Conservation (phyloP, 2,329 filamentous ascomycete genomes). For the Botrytis aclada region DNA sequence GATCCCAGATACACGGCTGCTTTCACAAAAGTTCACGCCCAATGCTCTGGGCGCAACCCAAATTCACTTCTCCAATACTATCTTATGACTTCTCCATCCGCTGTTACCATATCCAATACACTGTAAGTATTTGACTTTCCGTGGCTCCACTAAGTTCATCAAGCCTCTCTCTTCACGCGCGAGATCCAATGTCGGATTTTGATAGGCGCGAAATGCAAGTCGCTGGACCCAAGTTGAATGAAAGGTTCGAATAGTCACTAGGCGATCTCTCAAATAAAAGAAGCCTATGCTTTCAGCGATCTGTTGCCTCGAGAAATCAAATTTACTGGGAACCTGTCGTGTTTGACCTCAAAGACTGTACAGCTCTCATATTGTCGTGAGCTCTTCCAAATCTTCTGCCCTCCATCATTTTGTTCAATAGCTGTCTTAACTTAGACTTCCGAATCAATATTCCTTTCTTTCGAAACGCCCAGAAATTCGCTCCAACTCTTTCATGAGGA, state of each 20-base stretch:
- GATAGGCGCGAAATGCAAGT: neutral
- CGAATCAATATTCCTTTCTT: neutral
- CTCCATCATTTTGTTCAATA: neutral
- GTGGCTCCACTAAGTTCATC: neutral
- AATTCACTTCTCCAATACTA: neutral
- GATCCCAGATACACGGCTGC: neutral
- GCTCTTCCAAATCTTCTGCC: neutral
- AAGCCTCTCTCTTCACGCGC: neutral
- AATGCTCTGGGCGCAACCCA: neutral
- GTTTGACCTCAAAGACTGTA: neutral
- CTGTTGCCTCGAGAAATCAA: neutral
- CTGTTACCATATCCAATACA: neutral
- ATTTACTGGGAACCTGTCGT: neutral
- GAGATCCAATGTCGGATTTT: neutral
- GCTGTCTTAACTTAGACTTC: too few relatives aligned
- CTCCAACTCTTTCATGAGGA: slow-evolving; percentile 12
- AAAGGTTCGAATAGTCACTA: neutral
- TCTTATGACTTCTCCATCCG: neutral
- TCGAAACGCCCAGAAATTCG: neutral
- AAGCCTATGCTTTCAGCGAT: neutral
- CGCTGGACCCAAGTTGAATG: too few relatives aligned
- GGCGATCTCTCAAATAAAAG: too few relatives aligned
- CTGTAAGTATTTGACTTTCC: neutral
- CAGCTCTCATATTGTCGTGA: neutral
- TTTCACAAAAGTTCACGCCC: neutral